These are phyloP conservation scores for Pseudozyma hubeiensis DNA, from an alignment of 1,284 basidiomycete genomes.

Conservation along the genomic window DNA sequence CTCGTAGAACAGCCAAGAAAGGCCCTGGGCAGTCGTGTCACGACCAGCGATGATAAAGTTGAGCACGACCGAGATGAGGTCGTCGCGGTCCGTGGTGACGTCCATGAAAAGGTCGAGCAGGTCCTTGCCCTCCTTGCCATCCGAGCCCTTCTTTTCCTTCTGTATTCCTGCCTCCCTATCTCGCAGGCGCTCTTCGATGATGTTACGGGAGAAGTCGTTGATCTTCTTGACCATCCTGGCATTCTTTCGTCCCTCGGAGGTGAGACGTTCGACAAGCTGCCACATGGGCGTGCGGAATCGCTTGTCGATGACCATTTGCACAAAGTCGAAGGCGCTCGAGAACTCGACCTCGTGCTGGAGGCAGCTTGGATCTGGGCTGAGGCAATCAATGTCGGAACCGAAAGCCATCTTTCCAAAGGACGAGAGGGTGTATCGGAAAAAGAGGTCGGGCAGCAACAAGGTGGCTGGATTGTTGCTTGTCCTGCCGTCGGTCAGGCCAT, in stretches of 20 bases:
- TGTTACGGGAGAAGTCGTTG: conserved; percentile 55
- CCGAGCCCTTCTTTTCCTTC: conserved; percentile 33
- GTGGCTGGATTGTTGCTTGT: conserved; percentile 26
- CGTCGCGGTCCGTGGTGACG: conserved; percentile 45
- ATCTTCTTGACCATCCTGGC: conserved; percentile 49
- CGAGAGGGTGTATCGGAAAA: conserved; percentile 59
- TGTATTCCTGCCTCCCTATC: conserved; percentile 26
- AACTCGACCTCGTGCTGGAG: conserved; percentile 41
- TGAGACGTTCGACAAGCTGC: conserved; percentile 42
- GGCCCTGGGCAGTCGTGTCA: conserved; percentile 58
- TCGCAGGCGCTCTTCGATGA: conserved; percentile 59
- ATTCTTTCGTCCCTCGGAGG: conserved; percentile 41
- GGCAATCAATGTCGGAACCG: conserved; percentile 44
- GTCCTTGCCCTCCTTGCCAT: conserved; percentile 59
- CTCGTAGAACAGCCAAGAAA: conserved; percentile 60
- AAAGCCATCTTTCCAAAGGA: conserved; percentile 59
- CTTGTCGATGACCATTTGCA: conserved; percentile 51
- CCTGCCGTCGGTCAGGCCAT: conserved; percentile 23
- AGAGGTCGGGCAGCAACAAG: conserved; percentile 47
- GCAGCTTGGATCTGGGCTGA: conserved; percentile 30
- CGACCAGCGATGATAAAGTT: conserved; percentile 64
- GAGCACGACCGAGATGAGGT: conserved; percentile 57
- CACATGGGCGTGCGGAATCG: conserved; percentile 44
- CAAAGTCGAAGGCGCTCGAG: conserved; percentile 51
- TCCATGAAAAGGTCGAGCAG: conserved; percentile 63